Evolutionary conservation across 805 yeast species (phyloP).

Genomic region (Torulaspora indica): DNA sequence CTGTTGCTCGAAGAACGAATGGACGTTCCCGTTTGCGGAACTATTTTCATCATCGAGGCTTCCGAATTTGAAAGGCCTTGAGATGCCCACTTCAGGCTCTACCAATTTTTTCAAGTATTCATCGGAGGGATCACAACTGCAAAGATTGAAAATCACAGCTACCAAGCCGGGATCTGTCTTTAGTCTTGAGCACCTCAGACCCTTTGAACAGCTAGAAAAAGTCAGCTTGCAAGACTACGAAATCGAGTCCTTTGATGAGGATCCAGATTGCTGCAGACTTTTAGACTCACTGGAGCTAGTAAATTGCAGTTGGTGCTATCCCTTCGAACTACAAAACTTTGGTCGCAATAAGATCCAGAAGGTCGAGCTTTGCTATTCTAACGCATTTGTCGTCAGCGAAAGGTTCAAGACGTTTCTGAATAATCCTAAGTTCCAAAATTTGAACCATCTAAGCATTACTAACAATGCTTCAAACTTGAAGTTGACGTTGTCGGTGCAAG

Average conservation of each 20-base stretch:
- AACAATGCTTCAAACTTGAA: slow-evolving; percentile 29
- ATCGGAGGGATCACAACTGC: slow-evolving; percentile 11
- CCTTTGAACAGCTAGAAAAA: slow-evolving; percentile 35
- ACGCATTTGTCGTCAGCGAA: slow-evolving; percentile 37
- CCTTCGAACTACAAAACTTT: slow-evolving; percentile 41
- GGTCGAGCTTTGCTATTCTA: slow-evolving; percentile 30
- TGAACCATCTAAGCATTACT: slow-evolving; percentile 29
- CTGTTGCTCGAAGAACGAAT: slow-evolving; percentile 33
- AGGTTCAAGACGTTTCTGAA: slow-evolving; percentile 33
- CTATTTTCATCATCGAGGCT: slow-evolving; percentile 22
- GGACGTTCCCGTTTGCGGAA: slow-evolving; percentile 35
- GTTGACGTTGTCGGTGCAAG: slow-evolving; percentile 33
- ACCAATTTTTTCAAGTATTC: slow-evolving; percentile 38
- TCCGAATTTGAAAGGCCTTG: slow-evolving; percentile 23
- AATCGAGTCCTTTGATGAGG: slow-evolving; percentile 41
- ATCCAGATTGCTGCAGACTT: slow-evolving; percentile 20
- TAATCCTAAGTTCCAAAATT: slow-evolving; percentile 28
- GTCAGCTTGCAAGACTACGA: slow-evolving; percentile 40
- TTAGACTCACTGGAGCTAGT: slow-evolving; percentile 34
- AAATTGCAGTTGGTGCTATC: slow-evolving; percentile 56
- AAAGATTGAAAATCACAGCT: slow-evolving; percentile 24
- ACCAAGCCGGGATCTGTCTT: slow-evolving; percentile 32
- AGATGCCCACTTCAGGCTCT: slow-evolving; percentile 29
- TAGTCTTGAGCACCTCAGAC: slow-evolving; percentile 41
- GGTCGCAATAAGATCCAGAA: slow-evolving; percentile 25